These are phyloP conservation scores for Tillandsia fasciculata DNA, from an alignment of 176 grass and related monocot genomes.

Conservation along the genomic window DNA sequence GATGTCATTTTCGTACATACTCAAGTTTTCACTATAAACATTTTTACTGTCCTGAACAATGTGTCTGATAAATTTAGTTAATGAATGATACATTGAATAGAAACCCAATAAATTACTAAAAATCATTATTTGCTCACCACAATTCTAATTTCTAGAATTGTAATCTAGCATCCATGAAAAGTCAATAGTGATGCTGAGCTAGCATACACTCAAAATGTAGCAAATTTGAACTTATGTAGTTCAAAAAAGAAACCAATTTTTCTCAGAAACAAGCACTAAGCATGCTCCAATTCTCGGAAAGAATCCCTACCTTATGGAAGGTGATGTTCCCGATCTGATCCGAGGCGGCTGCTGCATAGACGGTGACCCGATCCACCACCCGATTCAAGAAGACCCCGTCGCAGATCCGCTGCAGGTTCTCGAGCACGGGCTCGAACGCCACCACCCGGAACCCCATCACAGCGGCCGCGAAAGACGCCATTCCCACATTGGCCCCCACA, in stretches of 20 bases:
- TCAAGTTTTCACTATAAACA: too few species aligned
- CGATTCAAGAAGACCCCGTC: conserved; percentile 68
- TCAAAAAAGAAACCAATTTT: neutral
- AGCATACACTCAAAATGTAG: too few species aligned
- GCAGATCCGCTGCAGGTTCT: conserved; percentile 83
- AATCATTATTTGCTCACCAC: too few species aligned
- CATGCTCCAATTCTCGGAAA: neutral
- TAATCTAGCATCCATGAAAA: too few species aligned
- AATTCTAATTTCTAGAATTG: too few species aligned
- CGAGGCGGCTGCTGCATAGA: conserved; percentile 51
- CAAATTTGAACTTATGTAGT: neutral
- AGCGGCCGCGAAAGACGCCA: conserved; percentile 74
- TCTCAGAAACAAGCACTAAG: neutral
- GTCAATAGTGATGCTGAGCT: too few species aligned
- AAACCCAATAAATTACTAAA: too few species aligned
- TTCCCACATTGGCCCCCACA: conserved; percentile 82
- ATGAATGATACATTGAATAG: too few species aligned
- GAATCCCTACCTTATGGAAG: conserved; percentile 38
- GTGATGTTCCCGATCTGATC: conserved; percentile 71
- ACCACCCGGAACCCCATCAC: conserved; percentile 82
- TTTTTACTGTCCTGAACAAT: too few species aligned
- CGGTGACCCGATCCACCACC: conserved; percentile 32
- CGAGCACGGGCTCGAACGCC: conserved; percentile 71
- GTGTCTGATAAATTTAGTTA: too few species aligned
- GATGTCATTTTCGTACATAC: too few species aligned